phyloP scores from a whole-genome alignment of 257 asterid genomes.

The Solanum tarijense region DNA sequence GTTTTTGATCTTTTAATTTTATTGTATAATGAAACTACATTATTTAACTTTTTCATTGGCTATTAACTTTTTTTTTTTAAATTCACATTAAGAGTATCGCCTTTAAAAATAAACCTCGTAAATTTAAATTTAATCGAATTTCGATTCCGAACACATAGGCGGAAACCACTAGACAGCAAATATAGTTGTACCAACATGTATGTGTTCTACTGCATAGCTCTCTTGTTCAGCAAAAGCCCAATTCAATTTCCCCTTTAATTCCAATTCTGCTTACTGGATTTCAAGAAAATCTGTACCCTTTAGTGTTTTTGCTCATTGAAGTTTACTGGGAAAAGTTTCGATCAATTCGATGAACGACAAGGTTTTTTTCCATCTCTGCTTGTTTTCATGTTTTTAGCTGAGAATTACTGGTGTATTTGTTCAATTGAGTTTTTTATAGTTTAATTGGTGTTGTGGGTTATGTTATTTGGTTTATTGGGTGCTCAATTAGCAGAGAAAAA shows the following conservation, averaged over 20 bases:
- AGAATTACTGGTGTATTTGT: background rate
- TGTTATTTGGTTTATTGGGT: background rate
- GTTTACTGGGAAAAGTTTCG: background rate
- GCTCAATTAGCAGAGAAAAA: background rate
- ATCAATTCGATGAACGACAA: background rate
- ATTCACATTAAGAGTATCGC: rapidly evolving
- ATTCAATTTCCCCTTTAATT: background rate
- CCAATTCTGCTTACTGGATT: background rate
- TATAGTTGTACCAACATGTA: background rate
- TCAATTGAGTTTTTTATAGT: background rate
- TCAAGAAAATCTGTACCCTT: background rate
- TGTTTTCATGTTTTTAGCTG: background rate
- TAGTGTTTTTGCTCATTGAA: background rate
- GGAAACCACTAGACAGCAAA: background rate
- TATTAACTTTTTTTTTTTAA: no score
- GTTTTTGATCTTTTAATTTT: background rate
- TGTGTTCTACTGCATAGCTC: background rate
- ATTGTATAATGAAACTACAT: background rate
- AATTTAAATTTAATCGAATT: background rate
- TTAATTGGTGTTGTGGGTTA: background rate
- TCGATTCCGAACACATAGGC: background rate
- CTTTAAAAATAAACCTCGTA: background rate
- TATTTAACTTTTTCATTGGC: background rate
- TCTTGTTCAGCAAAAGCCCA: background rate
- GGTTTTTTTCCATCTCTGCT: background rate